Evolutionary conservation across 2,329 filamentous ascomycete genomes (phyloP), one percentile per base, ranked within the genome.

Genomic region (Grosmannia huntii): DNA sequence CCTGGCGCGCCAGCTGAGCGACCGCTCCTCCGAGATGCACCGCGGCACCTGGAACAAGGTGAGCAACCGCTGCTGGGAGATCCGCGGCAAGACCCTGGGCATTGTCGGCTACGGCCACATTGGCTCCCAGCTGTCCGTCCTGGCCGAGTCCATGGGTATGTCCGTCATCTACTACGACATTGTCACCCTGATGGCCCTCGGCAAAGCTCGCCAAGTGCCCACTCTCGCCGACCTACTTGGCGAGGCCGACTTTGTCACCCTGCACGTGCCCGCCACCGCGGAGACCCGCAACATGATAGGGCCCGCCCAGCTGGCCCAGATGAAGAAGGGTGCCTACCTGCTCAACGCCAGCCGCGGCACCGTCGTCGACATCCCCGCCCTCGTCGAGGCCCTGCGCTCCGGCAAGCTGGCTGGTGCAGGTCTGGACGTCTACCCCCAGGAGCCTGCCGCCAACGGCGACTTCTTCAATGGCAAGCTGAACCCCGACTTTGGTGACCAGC

Each of bases 21-120:
- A 99, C 72, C 89, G 94, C 65, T 96, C 89, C 62, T 90, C 83
- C 67, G 94, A 99, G 75, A 84, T 99, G 81, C 94, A 99, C 77
- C 82, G 82, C 59, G 94, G 94, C 59, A 90, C 84, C 50, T 99
- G 94, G 94, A 97, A 97, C 74, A 99, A 99, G 77, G 91, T 97
- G 68, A 96, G 90, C 76, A 81, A 82, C 67, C 91, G 88, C 69
- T 99, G 94, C 80, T 97, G 94, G 94, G 94, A 99, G 72, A 90
- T 97, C 66, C 85, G 94, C 66, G 94, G 94, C 70, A 99, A 99
- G 80, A 97, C 92, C 50, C 80, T 99, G 57, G 94, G 87, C 55
- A 97, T 99, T 67, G 84, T 99, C 64, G 94, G 94, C 33, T 99
- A 99, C 68, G 94, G 94, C 62, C 94, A 99, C 70, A 97, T 99